Base-by-base conservation (phyloP, 768 basidiomycete genomes). In the Pleurotus tuoliensis region DNA sequence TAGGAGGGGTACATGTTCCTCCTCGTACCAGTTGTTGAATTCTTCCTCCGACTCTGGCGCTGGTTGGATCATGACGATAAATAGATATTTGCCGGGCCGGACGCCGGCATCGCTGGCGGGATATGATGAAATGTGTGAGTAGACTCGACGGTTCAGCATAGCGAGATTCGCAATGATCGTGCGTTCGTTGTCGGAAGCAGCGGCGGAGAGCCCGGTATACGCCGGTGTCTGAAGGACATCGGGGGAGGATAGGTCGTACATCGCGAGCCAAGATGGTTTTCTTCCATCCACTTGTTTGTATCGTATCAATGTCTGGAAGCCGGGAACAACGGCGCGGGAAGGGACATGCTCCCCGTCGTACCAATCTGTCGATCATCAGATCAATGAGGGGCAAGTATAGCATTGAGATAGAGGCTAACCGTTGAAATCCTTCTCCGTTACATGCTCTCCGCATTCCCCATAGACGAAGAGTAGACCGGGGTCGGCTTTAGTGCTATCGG, bases 1-100 rank as follows among this genome's bases (percentile, higher is more conserved):
- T 6, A 73, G 49, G 44, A 66, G 51, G 5, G 57, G 63, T 55
- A 74, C 63, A 47, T 74, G 71, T 44, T 73, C 72, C 38, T 69
- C 70, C n/a, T 72, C 63, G 58, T 74, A 74, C 71, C 71, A 73
- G 38, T 61, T 65, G 58, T 73, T 69, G 55, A 73, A 66, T 16
- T 71, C 73, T 0, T 63, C 67, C 12, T 68, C 70, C 3, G 47
- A 50, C 18, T 67, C 64, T 1, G 65, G 38, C 2, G 63, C 41
- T 2, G 62, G 60, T 16, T 62, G 56, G 43, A 65, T 61, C 40
- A 64, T 56, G 34, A 67, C 69, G 9, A 62, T 41, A 18, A 69
- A 55, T 7, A 71, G 5, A 47, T 64, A 69, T 49, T 63, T 63
- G 13, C 59, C 61, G 3, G 69, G 69, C 13, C 66, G 43, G 4